phyloP scores from a whole-genome alignment of 2,329 filamentous ascomycete species.

The Endoconidiophora polonica region DNA sequence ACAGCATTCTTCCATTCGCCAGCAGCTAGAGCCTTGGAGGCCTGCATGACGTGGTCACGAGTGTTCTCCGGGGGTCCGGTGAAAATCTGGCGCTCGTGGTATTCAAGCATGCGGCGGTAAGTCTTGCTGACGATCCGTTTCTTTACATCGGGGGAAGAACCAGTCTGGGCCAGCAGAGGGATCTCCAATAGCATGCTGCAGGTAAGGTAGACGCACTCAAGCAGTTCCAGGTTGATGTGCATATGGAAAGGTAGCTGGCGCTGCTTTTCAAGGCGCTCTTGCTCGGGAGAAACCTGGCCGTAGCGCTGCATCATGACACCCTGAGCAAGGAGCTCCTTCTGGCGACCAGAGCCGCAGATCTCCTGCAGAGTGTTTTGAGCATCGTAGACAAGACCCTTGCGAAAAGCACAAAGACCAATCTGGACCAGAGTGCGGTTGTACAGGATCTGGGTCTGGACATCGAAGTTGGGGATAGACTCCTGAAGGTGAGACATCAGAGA shows the following conservation, averaged over 20 bases:
- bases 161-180: constrained; percentile 86
- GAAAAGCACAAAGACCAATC: constrained; percentile 95
- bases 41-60: constrained; percentile 97
- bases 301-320: constrained; percentile 97
- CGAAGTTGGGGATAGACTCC: constrained; percentile 91
- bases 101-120: constrained; percentile 96
- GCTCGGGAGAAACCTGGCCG: constrained; percentile 89
- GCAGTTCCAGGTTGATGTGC: constrained; percentile 97
- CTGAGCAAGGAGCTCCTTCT: constrained; percentile 95
- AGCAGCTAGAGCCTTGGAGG: constrained; percentile 86
- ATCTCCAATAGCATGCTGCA: constrained; percentile 99
- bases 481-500: constrained; percentile 99
- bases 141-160: constrained; percentile 90
- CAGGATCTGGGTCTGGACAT: constrained; percentile 91
- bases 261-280: constrained; percentile 93
- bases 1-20: constrained; percentile 98
- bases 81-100: constrained; percentile 98
- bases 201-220: constrained; percentile 96
- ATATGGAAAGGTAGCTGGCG: constrained; percentile 98
- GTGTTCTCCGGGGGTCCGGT: constrained; percentile 98
- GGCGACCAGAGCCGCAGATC: constrained; percentile 90
- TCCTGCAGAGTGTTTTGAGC: constrained; percentile 95
- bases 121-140: constrained; percentile 99
- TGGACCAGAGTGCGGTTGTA: constrained; percentile 98
- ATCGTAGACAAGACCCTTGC: constrained; percentile 89